A percentile compares a stretch with the other conserved stretches of the same genome.
phyloP scores from a whole-genome alignment of 768 basidiomycete genomes.

The Obba rivulosa region DNA sequence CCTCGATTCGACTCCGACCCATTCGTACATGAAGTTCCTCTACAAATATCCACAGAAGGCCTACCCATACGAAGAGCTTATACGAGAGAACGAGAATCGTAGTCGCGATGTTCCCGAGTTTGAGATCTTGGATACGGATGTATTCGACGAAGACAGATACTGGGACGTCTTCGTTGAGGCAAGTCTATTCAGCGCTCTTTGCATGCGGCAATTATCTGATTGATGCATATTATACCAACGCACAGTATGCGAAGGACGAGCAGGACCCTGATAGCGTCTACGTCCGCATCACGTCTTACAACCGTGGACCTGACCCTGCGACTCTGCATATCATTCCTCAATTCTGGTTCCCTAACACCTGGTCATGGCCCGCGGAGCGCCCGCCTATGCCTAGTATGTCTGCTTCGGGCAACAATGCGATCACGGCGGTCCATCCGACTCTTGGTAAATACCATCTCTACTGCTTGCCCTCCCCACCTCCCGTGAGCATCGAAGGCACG shows the following conservation, averaged over 20 bases:
- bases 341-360: slow-evolving; percentile 96
- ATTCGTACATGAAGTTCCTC: slow-evolving; percentile 99
- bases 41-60: slow-evolving; percentile 96
- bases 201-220: slow-evolving; percentile 3
- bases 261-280: slow-evolving; percentile 84
- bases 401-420: slow-evolving; percentile 50
- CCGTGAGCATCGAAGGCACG: slow-evolving; percentile 68
- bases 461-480: slow-evolving; percentile 88
- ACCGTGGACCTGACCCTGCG: slow-evolving; percentile 92
- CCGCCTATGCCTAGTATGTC: slow-evolving; percentile 60
- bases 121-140: slow-evolving; percentile 90
- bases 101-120: slow-evolving; percentile 85
- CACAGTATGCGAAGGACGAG: slow-evolving; percentile 95
- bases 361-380: slow-evolving; percentile 84
- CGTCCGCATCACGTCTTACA: slow-evolving; percentile 93
- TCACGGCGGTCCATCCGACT: slow-evolving; percentile 68
- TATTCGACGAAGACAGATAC: slow-evolving; percentile 88
- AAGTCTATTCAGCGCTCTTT: slow-evolving; percentile 18
- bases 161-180: slow-evolving; percentile 99
- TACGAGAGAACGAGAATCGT: slow-evolving; percentile 77
- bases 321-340: slow-evolving; percentile 94
- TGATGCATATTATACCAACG: slow-evolving; percentile 2
- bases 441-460: slow-evolving; percentile 79
- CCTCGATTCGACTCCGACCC: slow-evolving; percentile 96
- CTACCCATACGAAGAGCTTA: slow-evolving; percentile 93